phyloP scores from a whole-genome alignment of 257 asterid species.

The Solanum tacnaense region DNA sequence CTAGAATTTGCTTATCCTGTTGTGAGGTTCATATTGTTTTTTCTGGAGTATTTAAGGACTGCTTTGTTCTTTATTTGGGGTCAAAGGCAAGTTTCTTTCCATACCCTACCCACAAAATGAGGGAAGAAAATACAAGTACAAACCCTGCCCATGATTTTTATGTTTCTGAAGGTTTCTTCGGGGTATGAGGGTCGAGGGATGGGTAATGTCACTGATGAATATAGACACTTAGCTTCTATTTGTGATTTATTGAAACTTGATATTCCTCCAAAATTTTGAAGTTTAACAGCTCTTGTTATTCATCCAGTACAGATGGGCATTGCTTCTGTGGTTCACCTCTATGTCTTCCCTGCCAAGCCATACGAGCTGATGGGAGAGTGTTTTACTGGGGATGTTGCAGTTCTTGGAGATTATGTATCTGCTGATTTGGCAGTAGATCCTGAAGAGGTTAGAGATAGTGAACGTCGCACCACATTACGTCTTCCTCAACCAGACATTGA shows the following conservation, averaged over 20 bases:
- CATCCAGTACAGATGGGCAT: conserved; percentile 99
- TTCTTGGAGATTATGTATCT: conserved; percentile 92
- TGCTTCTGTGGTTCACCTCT: conserved; percentile 84
- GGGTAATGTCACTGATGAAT: not conserved
- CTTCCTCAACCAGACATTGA: conserved; percentile 72
- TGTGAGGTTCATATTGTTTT: not conserved
- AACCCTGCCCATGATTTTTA: not conserved
- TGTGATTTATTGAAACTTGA: not conserved
- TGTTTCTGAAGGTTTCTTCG: not conserved
- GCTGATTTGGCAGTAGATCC: conserved; percentile 92
- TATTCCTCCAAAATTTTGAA: not conserved
- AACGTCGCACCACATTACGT: conserved; percentile 79
- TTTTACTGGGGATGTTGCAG: conserved; percentile 71
- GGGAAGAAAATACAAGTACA: not conserved
- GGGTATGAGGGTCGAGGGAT: not conserved
- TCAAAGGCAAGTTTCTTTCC: not conserved
- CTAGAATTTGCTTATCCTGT: not conserved
- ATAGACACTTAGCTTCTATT: not conserved
- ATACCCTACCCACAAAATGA: not conserved
- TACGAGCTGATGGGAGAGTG: conserved; percentile 86
- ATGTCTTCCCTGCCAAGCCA: conserved; percentile 95
- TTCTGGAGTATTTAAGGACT: not conserved
- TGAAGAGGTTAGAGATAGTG: conserved; percentile 94
- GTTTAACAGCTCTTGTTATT: conserved; percentile 41
- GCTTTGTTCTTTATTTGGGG: not conserved